A percentile compares a stretch with the other conserved stretches of the same genome.
Evolutionary conservation across 2,329 filamentous ascomycete species (phyloP).

Genomic region (Monilinia vaccinii-corymbosi): DNA sequence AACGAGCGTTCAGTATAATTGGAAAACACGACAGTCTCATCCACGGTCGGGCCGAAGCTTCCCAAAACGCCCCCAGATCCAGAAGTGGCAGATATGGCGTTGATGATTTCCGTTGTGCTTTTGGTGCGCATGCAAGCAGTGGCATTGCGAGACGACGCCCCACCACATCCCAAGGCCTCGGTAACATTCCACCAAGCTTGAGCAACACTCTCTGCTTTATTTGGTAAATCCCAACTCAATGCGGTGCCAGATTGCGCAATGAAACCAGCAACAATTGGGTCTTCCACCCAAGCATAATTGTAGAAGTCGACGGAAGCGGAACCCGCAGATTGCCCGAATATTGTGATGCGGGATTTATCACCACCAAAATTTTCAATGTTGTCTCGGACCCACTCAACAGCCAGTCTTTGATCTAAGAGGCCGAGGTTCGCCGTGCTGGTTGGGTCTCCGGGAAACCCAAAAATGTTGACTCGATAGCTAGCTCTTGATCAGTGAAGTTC

Average conservation of each 20-base stretch:
- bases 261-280: conserved; percentile 28
- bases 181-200: conserved; percentile 23
- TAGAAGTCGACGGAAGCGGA: conserved; percentile 41
- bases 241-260: conserved; percentile 30
- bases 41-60: conserved; percentile 24
- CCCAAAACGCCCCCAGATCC: conserved; percentile 15
- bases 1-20: conserved; percentile 22
- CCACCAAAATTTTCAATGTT: conserved; percentile 54
- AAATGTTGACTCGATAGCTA: conserved; percentile 33
- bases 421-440: conserved; percentile 43
- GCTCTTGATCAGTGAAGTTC: not conserved
- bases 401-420: conserved; percentile 49
- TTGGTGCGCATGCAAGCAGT: conserved; percentile 26
- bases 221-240: conserved; percentile 23
- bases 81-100: not conserved
- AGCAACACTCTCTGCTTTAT: conserved; percentile 13
- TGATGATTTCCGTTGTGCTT: conserved; percentile 16
- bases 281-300: conserved; percentile 26
- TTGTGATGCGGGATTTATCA: conserved; percentile 43
- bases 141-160: conserved; percentile 16
- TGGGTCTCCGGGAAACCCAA: conserved; percentile 32
- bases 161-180: conserved; percentile 25
- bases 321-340: conserved; percentile 47
- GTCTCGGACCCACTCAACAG: conserved; percentile 50
- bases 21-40: conserved; percentile 24